Conservation (phyloP, 1,284 basidiomycete species). For the Taiwanofungus camphoratus region DNA sequence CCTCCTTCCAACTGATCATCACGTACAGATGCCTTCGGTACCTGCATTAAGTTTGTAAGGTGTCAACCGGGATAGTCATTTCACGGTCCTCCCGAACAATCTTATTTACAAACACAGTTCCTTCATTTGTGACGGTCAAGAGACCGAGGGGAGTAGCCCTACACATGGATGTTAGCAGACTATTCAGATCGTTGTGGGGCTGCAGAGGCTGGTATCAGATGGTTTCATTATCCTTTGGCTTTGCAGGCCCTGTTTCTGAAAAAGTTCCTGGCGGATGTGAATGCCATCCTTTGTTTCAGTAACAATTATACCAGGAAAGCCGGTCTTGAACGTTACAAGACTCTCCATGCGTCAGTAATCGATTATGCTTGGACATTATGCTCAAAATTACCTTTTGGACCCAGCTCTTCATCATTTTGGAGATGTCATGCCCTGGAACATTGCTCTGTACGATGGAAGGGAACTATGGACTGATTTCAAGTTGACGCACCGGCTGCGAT, state of each 20-base stretch:
- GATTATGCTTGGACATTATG: background rate
- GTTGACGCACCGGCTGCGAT: conserved; percentile 53
- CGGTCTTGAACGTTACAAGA: conserved; percentile 42
- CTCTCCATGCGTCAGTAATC: background rate
- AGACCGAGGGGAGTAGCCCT: conserved; percentile 82
- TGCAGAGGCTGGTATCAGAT: conserved; percentile 56
- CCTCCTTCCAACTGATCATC: background rate
- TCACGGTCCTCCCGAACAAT: conserved; percentile 70
- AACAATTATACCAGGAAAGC: conserved; percentile 86
- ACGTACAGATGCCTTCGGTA: conserved; percentile 84
- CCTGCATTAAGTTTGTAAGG: conserved; percentile 85
- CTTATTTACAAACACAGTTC: conserved; percentile 55
- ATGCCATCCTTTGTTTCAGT: conserved; percentile 72
- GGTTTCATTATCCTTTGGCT: conserved; percentile 84
- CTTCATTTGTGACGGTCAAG: conserved; percentile 54
- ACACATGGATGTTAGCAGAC: background rate
- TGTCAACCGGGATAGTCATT: conserved; percentile 63
- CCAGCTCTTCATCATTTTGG: conserved; percentile 90
- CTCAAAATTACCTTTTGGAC: conserved; percentile 60
- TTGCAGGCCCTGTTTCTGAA: conserved; percentile 78
- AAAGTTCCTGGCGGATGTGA: conserved; percentile 84
- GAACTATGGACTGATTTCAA: background rate
- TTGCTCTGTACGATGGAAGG: background rate
- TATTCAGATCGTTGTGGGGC: background rate
- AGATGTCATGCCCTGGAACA: conserved; percentile 60